A percentile compares a stretch with the other conserved stretches of the same genome.
phyloP scores from a whole-genome alignment of 1,139 yeast genomes.

The Trichomonascaceae sp. region DNA sequence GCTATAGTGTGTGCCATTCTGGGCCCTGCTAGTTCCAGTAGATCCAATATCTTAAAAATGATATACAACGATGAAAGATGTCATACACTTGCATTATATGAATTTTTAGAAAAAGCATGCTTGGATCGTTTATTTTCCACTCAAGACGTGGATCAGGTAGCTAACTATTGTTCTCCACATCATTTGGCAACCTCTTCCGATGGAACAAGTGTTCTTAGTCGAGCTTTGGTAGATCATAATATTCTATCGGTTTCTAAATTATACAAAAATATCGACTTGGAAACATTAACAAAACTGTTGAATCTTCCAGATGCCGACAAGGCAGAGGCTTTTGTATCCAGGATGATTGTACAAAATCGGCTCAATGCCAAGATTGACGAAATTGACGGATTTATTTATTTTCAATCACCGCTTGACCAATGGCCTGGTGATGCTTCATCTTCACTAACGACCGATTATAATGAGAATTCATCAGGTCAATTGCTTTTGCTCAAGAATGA shows the following conservation, averaged over 20 bases:
- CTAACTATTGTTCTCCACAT: conserved; percentile 24
- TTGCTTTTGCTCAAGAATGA: conserved; percentile 4
- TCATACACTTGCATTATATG: conserved; percentile 19
- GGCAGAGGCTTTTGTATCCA: conserved; percentile 31
- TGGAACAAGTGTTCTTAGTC: conserved; percentile 30
- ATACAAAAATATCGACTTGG: conserved; percentile 29
- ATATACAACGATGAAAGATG: conserved; percentile 31
- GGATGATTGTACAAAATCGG: conserved; percentile 33
- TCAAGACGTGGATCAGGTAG: conserved; percentile 26
- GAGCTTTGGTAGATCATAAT: conserved; percentile 34
- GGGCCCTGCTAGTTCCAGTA: conserved; percentile 34
- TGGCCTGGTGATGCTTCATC: background rate
- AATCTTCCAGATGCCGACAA: conserved; percentile 23
- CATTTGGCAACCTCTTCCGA: conserved; percentile 26
- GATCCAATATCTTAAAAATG: conserved; percentile 29
- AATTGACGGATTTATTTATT: conserved; percentile 28
- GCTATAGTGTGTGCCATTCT: conserved; percentile 31
- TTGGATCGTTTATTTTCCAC: conserved; percentile 28
- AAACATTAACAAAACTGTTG: conserved; percentile 27
- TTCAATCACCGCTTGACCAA: conserved; percentile 14
- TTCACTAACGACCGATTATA: conserved; percentile 2
- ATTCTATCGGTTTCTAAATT: conserved; percentile 31
- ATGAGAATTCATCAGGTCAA: conserved; percentile 3
- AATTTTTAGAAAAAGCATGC: conserved; percentile 28
- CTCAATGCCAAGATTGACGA: conserved; percentile 33